Evolutionary conservation across 2,329 filamentous ascomycete species (phyloP).

Genomic region (Didymella pomorum): DNA sequence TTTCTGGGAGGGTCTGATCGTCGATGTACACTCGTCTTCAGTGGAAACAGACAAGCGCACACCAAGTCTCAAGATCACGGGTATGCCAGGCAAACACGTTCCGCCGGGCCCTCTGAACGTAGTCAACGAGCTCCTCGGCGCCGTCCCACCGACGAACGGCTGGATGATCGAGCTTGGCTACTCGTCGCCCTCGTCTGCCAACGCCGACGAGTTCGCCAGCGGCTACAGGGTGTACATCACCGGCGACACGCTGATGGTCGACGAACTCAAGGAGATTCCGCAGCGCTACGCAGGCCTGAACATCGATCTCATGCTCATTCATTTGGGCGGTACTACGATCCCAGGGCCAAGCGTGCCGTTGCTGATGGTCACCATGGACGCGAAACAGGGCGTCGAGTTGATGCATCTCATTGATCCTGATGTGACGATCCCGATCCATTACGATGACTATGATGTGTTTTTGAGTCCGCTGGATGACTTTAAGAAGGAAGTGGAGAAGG

Average conservation of each 20-base stretch:
- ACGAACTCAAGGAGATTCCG: conserved; percentile 69
- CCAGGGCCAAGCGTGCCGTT: conserved; percentile 66
- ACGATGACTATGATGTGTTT: conserved; percentile 65
- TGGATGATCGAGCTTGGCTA: conserved; percentile 72
- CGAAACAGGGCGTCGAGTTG: conserved; percentile 66
- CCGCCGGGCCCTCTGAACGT: conserved; percentile 54
- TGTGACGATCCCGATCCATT: conserved; percentile 63
- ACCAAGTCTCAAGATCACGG: conserved; percentile 65
- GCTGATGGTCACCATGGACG: conserved; percentile 75
- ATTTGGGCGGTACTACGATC: conserved; percentile 72
- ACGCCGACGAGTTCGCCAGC: conserved; percentile 48
- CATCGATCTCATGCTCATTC: conserved; percentile 72
- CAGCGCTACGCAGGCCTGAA: conserved; percentile 61
- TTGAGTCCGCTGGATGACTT: conserved; percentile 68
- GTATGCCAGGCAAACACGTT: conserved; percentile 71
- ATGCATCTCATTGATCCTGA: conserved; percentile 67
- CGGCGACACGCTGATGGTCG: conserved; percentile 69
- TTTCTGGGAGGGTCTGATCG: conserved; percentile 61
- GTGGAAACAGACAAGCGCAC: conserved; percentile 13
- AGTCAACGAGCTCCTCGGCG: conserved; percentile 59
- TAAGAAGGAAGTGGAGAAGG: conserved; percentile 62
- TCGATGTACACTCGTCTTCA: conserved; percentile 50
- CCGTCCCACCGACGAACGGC: conserved; percentile 70
- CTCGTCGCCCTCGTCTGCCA: conserved; percentile 24
- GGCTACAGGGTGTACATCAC: conserved; percentile 71